Evolutionary conservation across 2,329 filamentous ascomycete genomes (phyloP).

Genomic region (Nemania sp.): DNA sequence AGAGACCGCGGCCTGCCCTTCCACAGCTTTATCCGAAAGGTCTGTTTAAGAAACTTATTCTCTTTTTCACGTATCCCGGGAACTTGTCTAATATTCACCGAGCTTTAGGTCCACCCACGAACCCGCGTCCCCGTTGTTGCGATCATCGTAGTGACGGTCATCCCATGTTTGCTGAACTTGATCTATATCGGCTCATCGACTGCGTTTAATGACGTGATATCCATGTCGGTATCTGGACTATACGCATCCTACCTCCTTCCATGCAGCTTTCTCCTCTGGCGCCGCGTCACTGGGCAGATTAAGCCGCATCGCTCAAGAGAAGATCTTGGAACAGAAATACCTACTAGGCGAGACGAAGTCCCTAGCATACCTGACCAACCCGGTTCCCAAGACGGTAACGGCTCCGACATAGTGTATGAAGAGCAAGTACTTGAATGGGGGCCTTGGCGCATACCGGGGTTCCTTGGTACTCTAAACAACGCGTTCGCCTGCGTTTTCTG

Average conservation of each 20-base stretch:
- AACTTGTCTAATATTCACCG: neutral
- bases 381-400: slow-evolving; percentile 8
- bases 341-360: neutral
- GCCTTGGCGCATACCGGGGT: slow-evolving; percentile 36
- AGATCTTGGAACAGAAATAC: slow-evolving; percentile 7
- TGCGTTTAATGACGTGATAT: slow-evolving; percentile 34
- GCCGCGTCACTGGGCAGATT: slow-evolving; percentile 34
- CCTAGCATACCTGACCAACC: neutral
- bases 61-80: neutral
- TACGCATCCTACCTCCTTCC: slow-evolving; percentile 34
- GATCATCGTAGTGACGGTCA: slow-evolving; percentile 24
- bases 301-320: slow-evolving; percentile 15
- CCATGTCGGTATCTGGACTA: slow-evolving; percentile 28
- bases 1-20: slow-evolving; percentile 39
- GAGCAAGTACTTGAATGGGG: slow-evolving; percentile 36
- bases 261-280: slow-evolving; percentile 32
- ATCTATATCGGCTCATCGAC: slow-evolving; percentile 31
- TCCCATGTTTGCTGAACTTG: slow-evolving; percentile 26
- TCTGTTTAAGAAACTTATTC: slow-evolving; percentile 1
- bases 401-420: slow-evolving; percentile 20
- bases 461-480: slow-evolving; percentile 35
- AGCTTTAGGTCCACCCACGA: slow-evolving; percentile 24
- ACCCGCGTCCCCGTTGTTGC: slow-evolving; percentile 36
- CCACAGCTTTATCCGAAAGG: slow-evolving; percentile 35
- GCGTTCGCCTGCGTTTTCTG: slow-evolving; percentile 34